Evolutionary conservation across 208 protist species (phyloP), one percentile per base, ranked within the genome.

Genomic region (Crithidia fasciculata): DNA sequence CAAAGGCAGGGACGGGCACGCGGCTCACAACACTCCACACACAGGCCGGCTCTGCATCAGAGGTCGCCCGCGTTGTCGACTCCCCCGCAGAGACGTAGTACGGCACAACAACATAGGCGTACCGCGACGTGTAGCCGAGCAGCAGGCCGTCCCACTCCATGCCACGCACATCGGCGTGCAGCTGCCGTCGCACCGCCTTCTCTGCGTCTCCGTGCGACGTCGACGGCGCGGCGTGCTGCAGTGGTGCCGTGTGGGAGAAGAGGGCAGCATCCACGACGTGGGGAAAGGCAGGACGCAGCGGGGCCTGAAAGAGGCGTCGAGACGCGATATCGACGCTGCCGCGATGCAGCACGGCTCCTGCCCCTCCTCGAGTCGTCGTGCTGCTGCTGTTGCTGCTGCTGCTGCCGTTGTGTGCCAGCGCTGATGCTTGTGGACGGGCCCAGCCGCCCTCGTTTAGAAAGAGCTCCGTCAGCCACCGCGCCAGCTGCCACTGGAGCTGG

Each of bases 391-490:
- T 49, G 45, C 7, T 13, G 45, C 12, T 49, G 45, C 45, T 49
- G 45, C 12, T 49, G 45, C 45, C 12, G 45, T 49, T 49, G 45
- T 63, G 61, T 2, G 52, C 5, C 2, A 61, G 43, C 2, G 52
- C 50, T 3, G 67, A 37, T 8, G 10, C 15, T 0, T 41, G 53
- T 37, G 66, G 57, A 16, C 71, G 65, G 8, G 84, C 78, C 91
- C 91, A 96, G 70, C 76, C 81, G 3, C 76, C 72, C 68, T 96
- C 88, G 64, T 96, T 96, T 37, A 91, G 72, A 40, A 94, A 83
- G 7, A 87, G 81, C 72, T 92, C 86, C 19, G 87, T 81, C 41
- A 87, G 61, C 83, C 86, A 93, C 47, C 86, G 79, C 3, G 85
- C 81, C 50, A 85, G 73, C 49, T 82, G 87, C 78, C 81, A 88